A percentile compares a stretch with the other conserved stretches of the same genome.
phyloP scores from a whole-genome alignment of 2,329 filamentous ascomycete genomes.

The Albophoma yamanashiensis region DNA sequence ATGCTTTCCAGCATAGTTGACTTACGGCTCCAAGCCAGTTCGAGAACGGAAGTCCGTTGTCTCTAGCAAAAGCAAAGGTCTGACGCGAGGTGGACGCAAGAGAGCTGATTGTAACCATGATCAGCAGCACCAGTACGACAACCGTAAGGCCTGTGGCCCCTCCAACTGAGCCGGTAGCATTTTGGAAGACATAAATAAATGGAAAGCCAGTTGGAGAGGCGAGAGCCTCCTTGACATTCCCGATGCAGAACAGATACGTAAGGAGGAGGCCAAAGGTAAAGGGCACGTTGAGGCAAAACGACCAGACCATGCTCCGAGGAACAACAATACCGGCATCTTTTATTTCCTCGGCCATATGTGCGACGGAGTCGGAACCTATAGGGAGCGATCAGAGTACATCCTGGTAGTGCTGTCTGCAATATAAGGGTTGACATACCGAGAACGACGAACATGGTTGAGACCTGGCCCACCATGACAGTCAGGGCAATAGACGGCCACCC shows the following conservation, averaged over 20 bases:
- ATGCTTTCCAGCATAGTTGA: background rate
- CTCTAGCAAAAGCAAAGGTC: constrained; percentile 21
- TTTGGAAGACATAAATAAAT: constrained; percentile 17
- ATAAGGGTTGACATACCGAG: background rate
- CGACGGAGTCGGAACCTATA: constrained; percentile 7
- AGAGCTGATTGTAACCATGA: constrained; percentile 15
- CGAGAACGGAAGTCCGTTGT: constrained; percentile 18
- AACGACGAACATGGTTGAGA: constrained; percentile 5
- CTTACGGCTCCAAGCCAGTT: constrained; percentile 6
- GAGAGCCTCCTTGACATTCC: constrained; percentile 4
- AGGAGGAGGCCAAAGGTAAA: constrained; percentile 12
- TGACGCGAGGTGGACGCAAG: constrained; percentile 18
- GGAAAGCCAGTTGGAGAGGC: constrained; percentile 10
- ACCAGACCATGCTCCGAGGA: constrained; percentile 8
- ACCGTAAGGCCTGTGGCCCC: constrained; percentile 14
- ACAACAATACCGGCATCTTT: constrained; percentile 8
- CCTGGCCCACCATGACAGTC: constrained; percentile 7
- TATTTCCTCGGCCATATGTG: constrained; percentile 10
- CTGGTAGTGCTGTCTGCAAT: too few relatives aligned
- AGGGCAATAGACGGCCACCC: constrained; percentile 4
- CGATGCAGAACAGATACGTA: constrained; percentile 11
- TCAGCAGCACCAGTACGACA: constrained; percentile 14
- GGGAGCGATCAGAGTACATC: background rate
- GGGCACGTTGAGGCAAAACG: constrained; percentile 8
- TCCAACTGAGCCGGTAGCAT: constrained; percentile 9